A percentile compares a stretch with the other conserved stretches of the same genome.
These are phyloP conservation scores for Colletotrichum sp. DNA, from an alignment of 2,329 filamentous ascomycete species.

Conservation along the genomic window DNA sequence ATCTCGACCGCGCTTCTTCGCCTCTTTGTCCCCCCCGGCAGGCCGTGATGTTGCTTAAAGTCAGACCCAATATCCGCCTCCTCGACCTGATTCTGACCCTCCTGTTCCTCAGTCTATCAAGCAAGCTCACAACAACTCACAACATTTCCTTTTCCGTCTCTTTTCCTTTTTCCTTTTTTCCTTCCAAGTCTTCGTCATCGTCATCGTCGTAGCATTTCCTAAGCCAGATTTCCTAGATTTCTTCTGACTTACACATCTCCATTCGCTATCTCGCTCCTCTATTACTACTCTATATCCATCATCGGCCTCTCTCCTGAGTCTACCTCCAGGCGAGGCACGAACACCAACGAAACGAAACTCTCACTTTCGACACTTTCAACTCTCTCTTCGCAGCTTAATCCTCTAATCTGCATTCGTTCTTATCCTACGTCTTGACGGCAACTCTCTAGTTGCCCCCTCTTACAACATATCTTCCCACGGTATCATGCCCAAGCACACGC, in stretches of 20 bases:
- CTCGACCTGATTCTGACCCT: constrained; percentile 13
- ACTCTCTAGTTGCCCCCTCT: constrained; percentile 18
- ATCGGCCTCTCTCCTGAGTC: not conserved
- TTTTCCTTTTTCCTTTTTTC: constrained; percentile 24
- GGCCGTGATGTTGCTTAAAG: constrained; percentile 22
- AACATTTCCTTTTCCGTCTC: constrained; percentile 27
- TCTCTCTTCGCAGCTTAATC: constrained; percentile 11
- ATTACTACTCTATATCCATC: not conserved
- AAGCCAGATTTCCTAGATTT: constrained; percentile 13
- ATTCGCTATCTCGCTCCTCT: not conserved
- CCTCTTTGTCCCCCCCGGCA: constrained; percentile 20
- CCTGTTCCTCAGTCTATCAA: constrained; percentile 21
- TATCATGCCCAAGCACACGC: constrained; percentile 52
- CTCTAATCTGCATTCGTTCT: constrained; percentile 13
- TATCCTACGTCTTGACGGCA: constrained; percentile 20
- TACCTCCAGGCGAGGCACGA: constrained; percentile 21
- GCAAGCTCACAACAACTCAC: constrained; percentile 23
- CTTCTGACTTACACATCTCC: constrained; percentile 3
- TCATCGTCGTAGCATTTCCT: constrained; percentile 13
- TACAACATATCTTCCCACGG: constrained; percentile 21
- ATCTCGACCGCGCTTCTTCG: constrained; percentile 26
- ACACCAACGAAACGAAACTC: not conserved
- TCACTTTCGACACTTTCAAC: not conserved
- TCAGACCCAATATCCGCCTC: constrained; percentile 20
- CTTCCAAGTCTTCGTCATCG: constrained; percentile 10